These are phyloP conservation scores for Penicillium sp. DNA, from an alignment of 2,329 filamentous ascomycete genomes.

Conservation along the genomic window DNA sequence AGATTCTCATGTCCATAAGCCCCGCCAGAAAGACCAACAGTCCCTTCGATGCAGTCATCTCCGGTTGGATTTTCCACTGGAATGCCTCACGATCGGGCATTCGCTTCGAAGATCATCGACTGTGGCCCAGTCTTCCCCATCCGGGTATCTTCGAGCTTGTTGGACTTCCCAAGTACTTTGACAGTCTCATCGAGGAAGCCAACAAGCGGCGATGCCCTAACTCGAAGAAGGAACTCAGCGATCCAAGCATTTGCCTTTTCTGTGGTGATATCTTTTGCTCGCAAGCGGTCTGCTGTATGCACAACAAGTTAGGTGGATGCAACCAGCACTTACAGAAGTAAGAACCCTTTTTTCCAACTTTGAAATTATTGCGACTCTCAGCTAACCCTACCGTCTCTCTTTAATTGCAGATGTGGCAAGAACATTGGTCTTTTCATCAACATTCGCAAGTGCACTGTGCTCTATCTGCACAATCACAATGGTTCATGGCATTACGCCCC, in stretches of 20 bases:
- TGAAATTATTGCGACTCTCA: neutral
- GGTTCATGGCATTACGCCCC: slow-evolving; percentile 84
- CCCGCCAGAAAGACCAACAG: slow-evolving; percentile 35
- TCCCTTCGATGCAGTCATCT: slow-evolving; percentile 47
- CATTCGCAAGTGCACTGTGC: slow-evolving; percentile 88
- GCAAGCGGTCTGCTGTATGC: slow-evolving; percentile 83
- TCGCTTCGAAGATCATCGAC: slow-evolving; percentile 27
- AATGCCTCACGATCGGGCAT: slow-evolving; percentile 29
- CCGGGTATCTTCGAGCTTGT: slow-evolving; percentile 92
- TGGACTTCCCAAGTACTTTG: slow-evolving; percentile 85
- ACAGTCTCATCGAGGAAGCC: slow-evolving; percentile 85
- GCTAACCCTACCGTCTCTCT: slow-evolving; percentile 13
- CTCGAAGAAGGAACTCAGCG: slow-evolving; percentile 83
- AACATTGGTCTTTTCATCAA: slow-evolving; percentile 94
- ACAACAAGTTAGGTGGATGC: slow-evolving; percentile 69
- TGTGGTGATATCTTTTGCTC: slow-evolving; percentile 97
- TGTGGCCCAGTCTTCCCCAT: slow-evolving; percentile 58
- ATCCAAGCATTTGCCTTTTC: slow-evolving; percentile 87
- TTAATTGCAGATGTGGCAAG: slow-evolving; percentile 63
- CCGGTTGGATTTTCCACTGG: slow-evolving; percentile 64
- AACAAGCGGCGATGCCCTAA: slow-evolving; percentile 78
- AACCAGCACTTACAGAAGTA: slow-evolving; percentile 86
- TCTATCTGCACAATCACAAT: slow-evolving; percentile 74
- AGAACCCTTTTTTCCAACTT: slow-evolving; percentile 26
- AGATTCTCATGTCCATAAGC: slow-evolving; percentile 61